Evolutionary conservation across 169 alveolate genomes (phyloP), one percentile per base, ranked within the genome.

Genomic region (Babesia bovis): DNA sequence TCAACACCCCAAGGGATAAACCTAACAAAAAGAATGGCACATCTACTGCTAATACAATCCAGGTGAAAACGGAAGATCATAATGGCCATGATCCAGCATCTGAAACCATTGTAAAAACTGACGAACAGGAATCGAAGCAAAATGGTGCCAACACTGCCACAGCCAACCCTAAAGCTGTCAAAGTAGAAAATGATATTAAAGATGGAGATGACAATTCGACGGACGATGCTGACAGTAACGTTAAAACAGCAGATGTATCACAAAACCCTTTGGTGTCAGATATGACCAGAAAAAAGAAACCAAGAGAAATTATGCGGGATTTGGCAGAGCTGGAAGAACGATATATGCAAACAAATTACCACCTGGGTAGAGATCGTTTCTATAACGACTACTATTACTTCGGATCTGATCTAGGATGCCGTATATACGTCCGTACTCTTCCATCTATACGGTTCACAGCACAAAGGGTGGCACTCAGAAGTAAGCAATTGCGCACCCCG

Each of bases 311-410:
- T 12, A 17, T 65, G 74, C 38, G 76, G 5, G 84, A 73, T 5
- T 25, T 73, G 59, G 70, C 70, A 25, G 84, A 73, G 32, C 69
- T 73, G 10, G 84, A 73, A 21, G 84, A 73, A 23, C 55, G 84
- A 17, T 73, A 73, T 30, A n/a, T 63, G 56, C 84, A 73, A 41
- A 25, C 59, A 15, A 57, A 49, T 28, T 71, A 47, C 26, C 79
- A 53, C 52, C 71, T 65, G 21, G 85, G 85, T 5, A 42, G 60
- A 12, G 85, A 76, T 44, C 41, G 85, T 10, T 76, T 76, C 63
- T 76, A 66, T 72, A 76, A 76, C 30, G 63, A 52, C n/a, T 76
- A 76, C 44, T 66, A 66, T 38, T 76, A 76, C 66, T 66, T 76
- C 51, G 85, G 85, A 25, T 58, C 55, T 4, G 85, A 65, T 28